These are phyloP conservation scores for Orbilia brochopaga DNA, from an alignment of 2,329 filamentous ascomycete species.

Conservation along the genomic window DNA sequence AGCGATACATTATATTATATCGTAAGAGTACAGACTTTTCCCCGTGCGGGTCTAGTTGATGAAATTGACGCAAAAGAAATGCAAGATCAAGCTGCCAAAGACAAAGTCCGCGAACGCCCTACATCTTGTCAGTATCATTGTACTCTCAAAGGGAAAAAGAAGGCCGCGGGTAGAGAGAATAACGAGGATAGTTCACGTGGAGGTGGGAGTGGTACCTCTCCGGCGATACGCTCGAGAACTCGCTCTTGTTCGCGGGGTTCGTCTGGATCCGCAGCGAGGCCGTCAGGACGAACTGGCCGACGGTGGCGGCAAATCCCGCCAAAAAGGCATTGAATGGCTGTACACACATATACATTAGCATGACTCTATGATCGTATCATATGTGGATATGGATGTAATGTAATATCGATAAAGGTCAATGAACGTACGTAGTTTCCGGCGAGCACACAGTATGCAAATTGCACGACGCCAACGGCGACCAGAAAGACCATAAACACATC, in stretches of 20 bases:
- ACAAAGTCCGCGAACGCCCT: slow-evolving; percentile 97
- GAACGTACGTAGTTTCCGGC: slow-evolving; percentile 88
- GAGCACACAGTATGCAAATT: slow-evolving; percentile 90
- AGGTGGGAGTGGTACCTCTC: too few relatives aligned
- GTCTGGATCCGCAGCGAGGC: slow-evolving; percentile 89
- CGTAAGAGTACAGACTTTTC: slow-evolving; percentile 10
- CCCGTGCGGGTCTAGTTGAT: slow-evolving; percentile 76
- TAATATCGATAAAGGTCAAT: not conserved
- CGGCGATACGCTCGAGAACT: slow-evolving; percentile 77
- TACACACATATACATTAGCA: slow-evolving; percentile 2
- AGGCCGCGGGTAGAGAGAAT: not conserved
- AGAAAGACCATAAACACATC: slow-evolving; percentile 91
- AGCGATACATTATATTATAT: not conserved
- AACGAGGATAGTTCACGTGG: too few relatives aligned
- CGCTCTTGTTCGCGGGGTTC: slow-evolving; percentile 76
- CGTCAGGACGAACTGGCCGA: slow-evolving; percentile 96
- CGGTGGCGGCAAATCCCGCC: slow-evolving; percentile 89
- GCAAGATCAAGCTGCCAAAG: slow-evolving; percentile 90
- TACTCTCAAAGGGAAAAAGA: slow-evolving; percentile 14
- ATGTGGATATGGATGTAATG: too few relatives aligned
- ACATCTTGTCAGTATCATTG: too few relatives aligned
- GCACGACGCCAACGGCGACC: slow-evolving; percentile 80
- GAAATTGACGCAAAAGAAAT: slow-evolving; percentile 99
- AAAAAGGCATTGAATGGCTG: slow-evolving; percentile 99
- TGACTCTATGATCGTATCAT: too few relatives aligned